Base-by-base conservation (phyloP, 495 filamentous ascomycete species). In the Aspergillus cavernicola region DNA sequence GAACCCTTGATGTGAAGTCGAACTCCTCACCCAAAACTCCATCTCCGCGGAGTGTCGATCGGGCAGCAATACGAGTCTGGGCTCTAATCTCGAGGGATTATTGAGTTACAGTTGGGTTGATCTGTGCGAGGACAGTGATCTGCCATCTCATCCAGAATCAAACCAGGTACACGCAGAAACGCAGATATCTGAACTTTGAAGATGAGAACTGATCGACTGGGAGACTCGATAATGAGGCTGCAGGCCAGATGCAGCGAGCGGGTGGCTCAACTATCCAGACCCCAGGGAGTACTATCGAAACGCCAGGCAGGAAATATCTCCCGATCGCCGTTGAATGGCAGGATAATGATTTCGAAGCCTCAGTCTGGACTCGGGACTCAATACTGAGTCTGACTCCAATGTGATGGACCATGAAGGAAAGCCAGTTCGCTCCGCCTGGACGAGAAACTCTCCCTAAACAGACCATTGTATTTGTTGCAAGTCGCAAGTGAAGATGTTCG, bases 41-140 rank as follows among this genome's bases (percentile, higher is more conserved):
- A 33, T 33, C 18, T 33, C 42, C 42, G 42, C 42, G 42, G 42
- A 46, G 16, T 20, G 42, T 20, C 42, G 26, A 46, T 46, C 42
- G 11, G 28, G 24, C 28, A 31, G 28, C 15, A 32, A 33, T 3
- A 31, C 16, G 15, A 46, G 24, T 4, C 24, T 28, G 4, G 24
- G 9, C 9, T 28, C 24, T 28, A 9, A 28, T 4, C 9, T 28
- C 9, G 24, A 28, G 24, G 9, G 24, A 28, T 28, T 4, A 28
- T 28, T 4, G 24, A 4, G 28, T 28, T n/a, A n/a, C n/a, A n/a
- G n/a, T n/a, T n/a, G n/a, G n/a, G n/a, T n/a, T n/a, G n/a, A n/a
- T n/a, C n/a, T n/a, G n/a, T n/a, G n/a, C n/a, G n/a, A n/a, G n/a
- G 28, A 15, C 6, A 7, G 22, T 15, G 9, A 28, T 9, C 9